phyloP scores from a whole-genome alignment of 2,329 filamentous ascomycete species.

The Aspergillus persii region DNA sequence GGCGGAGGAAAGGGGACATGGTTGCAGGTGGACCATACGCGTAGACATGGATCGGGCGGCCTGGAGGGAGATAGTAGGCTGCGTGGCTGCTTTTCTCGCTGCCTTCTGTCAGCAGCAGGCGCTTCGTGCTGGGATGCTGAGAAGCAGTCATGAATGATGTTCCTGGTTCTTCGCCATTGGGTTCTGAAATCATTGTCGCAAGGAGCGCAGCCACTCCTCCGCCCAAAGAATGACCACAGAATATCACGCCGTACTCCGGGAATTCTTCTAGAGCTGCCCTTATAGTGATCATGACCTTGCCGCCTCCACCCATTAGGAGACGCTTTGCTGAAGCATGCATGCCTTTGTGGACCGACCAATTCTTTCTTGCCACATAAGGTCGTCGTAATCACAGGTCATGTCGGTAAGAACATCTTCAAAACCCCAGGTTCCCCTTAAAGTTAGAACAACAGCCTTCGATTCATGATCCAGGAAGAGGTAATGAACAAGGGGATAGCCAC shows the following conservation, averaged over 20 bases:
- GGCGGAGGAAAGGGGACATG: constrained; percentile 67
- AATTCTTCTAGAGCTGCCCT: constrained; percentile 65
- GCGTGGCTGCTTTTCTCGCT: constrained; percentile 20
- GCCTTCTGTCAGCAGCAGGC: constrained; percentile 36
- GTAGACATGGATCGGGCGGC: constrained; percentile 73
- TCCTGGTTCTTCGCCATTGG: constrained; percentile 48
- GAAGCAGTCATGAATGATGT: constrained; percentile 63
- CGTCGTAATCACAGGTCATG: constrained; percentile 71
- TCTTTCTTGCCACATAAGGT: constrained; percentile 56
- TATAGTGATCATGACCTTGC: constrained; percentile 64
- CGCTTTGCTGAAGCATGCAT: constrained; percentile 69
- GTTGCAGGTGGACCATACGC: constrained; percentile 73
- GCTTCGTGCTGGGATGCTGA: constrained; percentile 33
- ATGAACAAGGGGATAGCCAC: constrained; percentile 68
- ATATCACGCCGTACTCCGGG: constrained; percentile 66
- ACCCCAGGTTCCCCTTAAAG: constrained; percentile 68
- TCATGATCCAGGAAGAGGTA: constrained; percentile 71
- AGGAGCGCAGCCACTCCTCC: constrained; percentile 68
- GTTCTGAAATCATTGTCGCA: constrained; percentile 68
- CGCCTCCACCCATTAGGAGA: constrained; percentile 65
- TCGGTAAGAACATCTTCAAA: constrained; percentile 73
- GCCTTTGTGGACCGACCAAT: constrained; percentile 71
- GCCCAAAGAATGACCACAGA: constrained; percentile 68
- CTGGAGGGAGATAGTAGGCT: constrained; percentile 58
- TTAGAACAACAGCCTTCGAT: constrained; percentile 69